phyloP scores from a whole-genome alignment of 176 grass and related monocot genomes.

The Pontederia crassipes region DNA sequence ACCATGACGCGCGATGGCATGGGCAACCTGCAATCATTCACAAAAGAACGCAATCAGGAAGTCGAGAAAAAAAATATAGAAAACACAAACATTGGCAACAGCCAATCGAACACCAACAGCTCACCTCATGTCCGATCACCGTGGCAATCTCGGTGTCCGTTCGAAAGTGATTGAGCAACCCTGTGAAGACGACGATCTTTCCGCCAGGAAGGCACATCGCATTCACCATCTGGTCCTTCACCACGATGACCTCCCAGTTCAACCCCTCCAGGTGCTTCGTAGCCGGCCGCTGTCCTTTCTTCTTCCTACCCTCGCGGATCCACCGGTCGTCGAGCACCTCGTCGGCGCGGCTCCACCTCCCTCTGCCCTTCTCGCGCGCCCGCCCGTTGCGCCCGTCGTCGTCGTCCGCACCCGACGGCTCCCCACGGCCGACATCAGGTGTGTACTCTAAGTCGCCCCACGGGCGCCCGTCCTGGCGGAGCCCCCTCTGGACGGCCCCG shows the following conservation, averaged over 20 bases:
- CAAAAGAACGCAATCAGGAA: too few species aligned
- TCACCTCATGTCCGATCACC: conserved; percentile 78
- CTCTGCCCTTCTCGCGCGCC: conserved; percentile 15
- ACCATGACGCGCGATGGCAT: too few species aligned
- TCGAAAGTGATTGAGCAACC: conserved; percentile 69
- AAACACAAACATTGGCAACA: too few species aligned
- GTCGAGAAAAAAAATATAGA: too few species aligned
- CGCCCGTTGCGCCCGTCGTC: neutral
- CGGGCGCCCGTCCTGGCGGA: conserved; percentile 18
- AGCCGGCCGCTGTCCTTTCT: conserved; percentile 5
- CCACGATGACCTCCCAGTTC: conserved; percentile 92
- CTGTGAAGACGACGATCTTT: conserved; percentile 82
- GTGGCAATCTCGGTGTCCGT: conserved; percentile 70
- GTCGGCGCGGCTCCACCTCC: conserved; percentile 36
- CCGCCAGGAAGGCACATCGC: conserved; percentile 88
- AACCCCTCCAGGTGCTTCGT: conserved; percentile 61
- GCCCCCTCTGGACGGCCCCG: conserved; percentile 48
- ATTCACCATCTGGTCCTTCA: conserved; percentile 53
- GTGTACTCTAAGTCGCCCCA: conserved; percentile 31
- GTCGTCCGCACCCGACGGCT: neutral
- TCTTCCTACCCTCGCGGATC: conserved; percentile 50
- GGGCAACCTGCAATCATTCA: too few species aligned
- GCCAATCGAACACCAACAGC: neutral
- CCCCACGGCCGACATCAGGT: conserved; percentile 5
- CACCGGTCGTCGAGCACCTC: conserved; percentile 82